These are phyloP conservation scores for Mycena rosella DNA, from an alignment of 768 basidiomycete species.

Conservation along the genomic window DNA sequence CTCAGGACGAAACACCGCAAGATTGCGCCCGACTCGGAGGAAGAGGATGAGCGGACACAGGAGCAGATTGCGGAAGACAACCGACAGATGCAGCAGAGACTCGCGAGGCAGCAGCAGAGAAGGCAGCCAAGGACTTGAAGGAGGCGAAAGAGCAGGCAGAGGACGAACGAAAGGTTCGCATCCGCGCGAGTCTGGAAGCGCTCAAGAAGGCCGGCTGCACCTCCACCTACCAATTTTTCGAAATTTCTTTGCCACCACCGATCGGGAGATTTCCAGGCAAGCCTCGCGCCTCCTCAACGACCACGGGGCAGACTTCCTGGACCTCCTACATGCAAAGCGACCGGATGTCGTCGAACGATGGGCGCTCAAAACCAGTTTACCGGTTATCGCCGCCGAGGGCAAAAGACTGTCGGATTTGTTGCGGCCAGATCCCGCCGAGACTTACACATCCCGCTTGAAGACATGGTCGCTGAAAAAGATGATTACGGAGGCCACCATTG, in stretches of 20 bases:
- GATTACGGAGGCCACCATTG: too few species aligned
- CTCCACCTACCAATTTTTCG: conserved; percentile 17
- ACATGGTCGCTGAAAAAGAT: too few species aligned
- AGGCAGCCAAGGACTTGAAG: neutral
- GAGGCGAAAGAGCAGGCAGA: neutral
- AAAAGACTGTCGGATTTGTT: too few species aligned
- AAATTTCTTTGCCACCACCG: conserved; percentile 11
- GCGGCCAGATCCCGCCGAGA: too few species aligned
- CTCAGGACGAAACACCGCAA: neutral
- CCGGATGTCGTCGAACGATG: too few species aligned
- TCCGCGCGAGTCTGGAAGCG: neutral
- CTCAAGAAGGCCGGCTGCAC: conserved; percentile 9
- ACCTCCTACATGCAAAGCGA: too few species aligned
- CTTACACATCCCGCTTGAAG: too few species aligned
- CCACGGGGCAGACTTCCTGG: too few species aligned
- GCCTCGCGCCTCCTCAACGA: conserved; percentile 11
- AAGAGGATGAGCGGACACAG: neutral
- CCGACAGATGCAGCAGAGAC: conserved; percentile 2
- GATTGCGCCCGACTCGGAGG: neutral
- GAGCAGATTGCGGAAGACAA: neutral
- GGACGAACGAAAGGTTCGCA: neutral
- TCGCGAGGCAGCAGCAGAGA: neutral
- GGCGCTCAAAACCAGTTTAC: too few species aligned
- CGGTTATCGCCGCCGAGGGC: too few species aligned
- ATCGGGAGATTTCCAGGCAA: neutral